phyloP scores from a whole-genome alignment of 352 stramenopile species.

The Sclerospora graminicola region DNA sequence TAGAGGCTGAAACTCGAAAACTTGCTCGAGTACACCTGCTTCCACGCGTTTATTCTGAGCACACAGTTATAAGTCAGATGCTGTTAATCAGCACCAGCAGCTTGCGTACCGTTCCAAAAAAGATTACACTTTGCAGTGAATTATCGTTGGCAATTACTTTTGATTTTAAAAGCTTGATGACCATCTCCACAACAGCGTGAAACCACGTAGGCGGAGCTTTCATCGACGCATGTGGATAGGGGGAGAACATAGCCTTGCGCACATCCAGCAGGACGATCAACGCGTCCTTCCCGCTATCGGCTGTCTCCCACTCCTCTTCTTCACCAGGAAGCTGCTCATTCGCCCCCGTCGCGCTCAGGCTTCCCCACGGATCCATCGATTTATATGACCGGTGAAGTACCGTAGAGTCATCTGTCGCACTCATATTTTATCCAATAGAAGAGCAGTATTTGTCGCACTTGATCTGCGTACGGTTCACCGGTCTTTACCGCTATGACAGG shows the following conservation, averaged over 20 bases:
- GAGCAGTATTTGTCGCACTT: no score
- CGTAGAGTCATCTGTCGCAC: no score
- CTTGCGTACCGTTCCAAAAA: conserved; percentile 58
- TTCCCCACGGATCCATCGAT: conserved; percentile 41
- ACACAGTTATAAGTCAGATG: background rate
- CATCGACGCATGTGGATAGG: conserved; percentile 17
- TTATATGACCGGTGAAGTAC: no score
- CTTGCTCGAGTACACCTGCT: conserved; percentile 43
- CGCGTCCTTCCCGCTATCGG: conserved; percentile 58
- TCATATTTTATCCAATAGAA: no score
- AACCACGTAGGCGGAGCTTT: conserved; percentile 46
- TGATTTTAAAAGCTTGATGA: conserved; percentile 59
- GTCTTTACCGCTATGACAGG: no score
- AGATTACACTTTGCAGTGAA: conserved; percentile 62
- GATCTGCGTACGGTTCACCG: no score
- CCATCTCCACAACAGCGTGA: conserved; percentile 52
- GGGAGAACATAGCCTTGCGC: conserved; percentile 53
- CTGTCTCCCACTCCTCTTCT: conserved; percentile 53
- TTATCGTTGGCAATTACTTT: conserved; percentile 77
- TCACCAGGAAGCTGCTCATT: conserved; percentile 12
- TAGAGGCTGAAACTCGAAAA: conserved; percentile 70
- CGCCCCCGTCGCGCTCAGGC: conserved; percentile 4
- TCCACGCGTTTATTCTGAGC: conserved; percentile 48
- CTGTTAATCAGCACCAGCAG: no score
- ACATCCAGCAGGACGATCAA: conserved; percentile 72